phyloP scores from a whole-genome alignment of 495 filamentous ascomycete species.

The Cercophora sp. region DNA sequence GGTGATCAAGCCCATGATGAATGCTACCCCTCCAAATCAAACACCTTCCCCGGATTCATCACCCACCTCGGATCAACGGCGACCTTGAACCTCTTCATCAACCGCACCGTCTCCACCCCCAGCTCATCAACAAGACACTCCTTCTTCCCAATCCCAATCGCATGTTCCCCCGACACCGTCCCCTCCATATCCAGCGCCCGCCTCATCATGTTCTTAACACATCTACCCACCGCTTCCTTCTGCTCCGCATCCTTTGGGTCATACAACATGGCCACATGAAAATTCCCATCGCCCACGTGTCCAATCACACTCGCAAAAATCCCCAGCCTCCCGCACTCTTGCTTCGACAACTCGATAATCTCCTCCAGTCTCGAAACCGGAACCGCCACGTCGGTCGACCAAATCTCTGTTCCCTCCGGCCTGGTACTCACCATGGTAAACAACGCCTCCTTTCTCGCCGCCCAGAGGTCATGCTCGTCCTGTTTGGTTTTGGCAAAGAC shows the following conservation, averaged over 20 bases:
- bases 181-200: constrained; percentile 36
- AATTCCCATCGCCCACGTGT: constrained; percentile 58
- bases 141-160: constrained; percentile 36
- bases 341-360: constrained; percentile 65
- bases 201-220: constrained; percentile 29
- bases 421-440: constrained; percentile 52
- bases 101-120: constrained; percentile 24
- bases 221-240: constrained; percentile 16
- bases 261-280: constrained; percentile 34
- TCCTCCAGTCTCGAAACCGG: constrained; percentile 64
- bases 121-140: constrained; percentile 28
- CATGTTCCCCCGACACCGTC: constrained; percentile 36
- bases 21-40: constrained; percentile 18
- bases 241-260: constrained; percentile 22
- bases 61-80: constrained; percentile 31
- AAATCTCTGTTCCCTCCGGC: constrained; percentile 53
- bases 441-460: constrained; percentile 62
- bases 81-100: constrained; percentile 32
- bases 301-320: constrained; percentile 68
- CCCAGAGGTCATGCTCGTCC: constrained; percentile 62
- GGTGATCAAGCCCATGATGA: no score
- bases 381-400: constrained; percentile 69
- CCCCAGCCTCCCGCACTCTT: constrained; percentile 56
- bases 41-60: constrained; percentile 38
- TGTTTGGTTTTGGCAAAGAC: constrained; percentile 56